Evolutionary conservation across 108 stramenopile genomes (phyloP).

Genomic region (Pseudonitzschia delicatissima): DNA sequence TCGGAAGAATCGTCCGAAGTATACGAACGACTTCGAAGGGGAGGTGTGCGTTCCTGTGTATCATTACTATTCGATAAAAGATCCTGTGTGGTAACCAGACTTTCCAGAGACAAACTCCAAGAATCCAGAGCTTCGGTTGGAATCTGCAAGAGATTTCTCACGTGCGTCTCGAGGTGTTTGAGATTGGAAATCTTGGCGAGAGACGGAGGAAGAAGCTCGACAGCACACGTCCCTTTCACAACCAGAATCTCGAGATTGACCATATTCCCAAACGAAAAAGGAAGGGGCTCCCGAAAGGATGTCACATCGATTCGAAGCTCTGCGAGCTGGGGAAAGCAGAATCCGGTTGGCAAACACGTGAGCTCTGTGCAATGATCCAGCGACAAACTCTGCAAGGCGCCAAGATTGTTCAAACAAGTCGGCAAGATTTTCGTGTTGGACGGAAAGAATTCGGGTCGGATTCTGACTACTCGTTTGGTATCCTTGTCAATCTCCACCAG

Average conservation of each 20-base stretch:
- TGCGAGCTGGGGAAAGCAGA: neutral
- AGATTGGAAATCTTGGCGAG: neutral
- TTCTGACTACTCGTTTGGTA: neutral
- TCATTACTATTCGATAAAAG: too few relatives aligned
- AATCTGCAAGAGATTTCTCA: neutral
- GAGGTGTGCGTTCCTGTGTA: too few relatives aligned
- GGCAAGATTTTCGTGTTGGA: neutral
- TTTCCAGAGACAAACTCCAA: neutral
- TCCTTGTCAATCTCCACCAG: neutral
- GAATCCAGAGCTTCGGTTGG: neutral
- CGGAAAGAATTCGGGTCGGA: neutral
- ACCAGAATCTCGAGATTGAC: neutral
- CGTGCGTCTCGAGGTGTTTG: neutral
- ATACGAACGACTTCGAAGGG: neutral
- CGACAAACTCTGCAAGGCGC: neutral
- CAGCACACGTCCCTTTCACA: neutral
- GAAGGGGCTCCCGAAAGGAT: neutral
- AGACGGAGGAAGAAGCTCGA: neutral
- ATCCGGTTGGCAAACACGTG: neutral
- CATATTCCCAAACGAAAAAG: neutral
- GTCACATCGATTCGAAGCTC: neutral
- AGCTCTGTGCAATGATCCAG: neutral
- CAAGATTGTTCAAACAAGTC: neutral
- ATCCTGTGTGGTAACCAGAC: neutral
- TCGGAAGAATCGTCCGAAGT: neutral